These are phyloP conservation scores for Fusarium abutilonis DNA, from an alignment of 2,329 filamentous ascomycete species.

Conservation along the genomic window DNA sequence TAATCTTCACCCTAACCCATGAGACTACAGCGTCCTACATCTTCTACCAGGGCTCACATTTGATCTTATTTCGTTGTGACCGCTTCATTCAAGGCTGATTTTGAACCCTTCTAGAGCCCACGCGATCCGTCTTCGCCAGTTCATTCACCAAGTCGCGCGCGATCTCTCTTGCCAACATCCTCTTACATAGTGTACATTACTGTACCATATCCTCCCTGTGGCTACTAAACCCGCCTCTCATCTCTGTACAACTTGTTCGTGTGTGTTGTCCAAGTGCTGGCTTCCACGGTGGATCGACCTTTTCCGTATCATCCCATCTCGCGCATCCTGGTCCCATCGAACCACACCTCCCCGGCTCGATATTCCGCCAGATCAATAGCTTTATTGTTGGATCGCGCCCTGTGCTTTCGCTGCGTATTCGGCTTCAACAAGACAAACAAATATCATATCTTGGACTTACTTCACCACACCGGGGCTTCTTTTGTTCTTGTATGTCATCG, in stretches of 20 bases:
- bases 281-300: slow-evolving; percentile 25
- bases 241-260: too few relatives aligned
- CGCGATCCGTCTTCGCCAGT: slow-evolving; percentile 21
- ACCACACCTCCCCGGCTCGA: slow-evolving; percentile 38
- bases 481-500: not conserved
- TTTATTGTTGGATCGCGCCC: slow-evolving; percentile 34
- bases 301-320: slow-evolving; percentile 39
- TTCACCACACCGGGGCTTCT: slow-evolving; percentile 10
- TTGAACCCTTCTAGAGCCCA: slow-evolving; percentile 20
- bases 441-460: slow-evolving; percentile 32
- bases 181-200: not conserved
- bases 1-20: slow-evolving; percentile 41
- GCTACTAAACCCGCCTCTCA: slow-evolving; percentile 10
- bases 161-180: slow-evolving; percentile 3
- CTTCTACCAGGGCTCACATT: slow-evolving; percentile 19
- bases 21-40: slow-evolving; percentile 18
- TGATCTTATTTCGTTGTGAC: slow-evolving; percentile 30
- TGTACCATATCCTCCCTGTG: slow-evolving; percentile 4
- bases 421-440: slow-evolving; percentile 31
- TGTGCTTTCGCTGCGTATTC: slow-evolving; percentile 28
- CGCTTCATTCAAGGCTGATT: slow-evolving; percentile 39
- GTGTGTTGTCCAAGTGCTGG: slow-evolving; percentile 41
- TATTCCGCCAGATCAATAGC: slow-evolving; percentile 41
- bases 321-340: slow-evolving; percentile 44
- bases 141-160: slow-evolving; percentile 13